Percentiles rank a stretch among this genome's conserved stretches.
phyloP scores from a whole-genome alignment of 495 filamentous ascomycete species.

The Penicillium canariense region DNA sequence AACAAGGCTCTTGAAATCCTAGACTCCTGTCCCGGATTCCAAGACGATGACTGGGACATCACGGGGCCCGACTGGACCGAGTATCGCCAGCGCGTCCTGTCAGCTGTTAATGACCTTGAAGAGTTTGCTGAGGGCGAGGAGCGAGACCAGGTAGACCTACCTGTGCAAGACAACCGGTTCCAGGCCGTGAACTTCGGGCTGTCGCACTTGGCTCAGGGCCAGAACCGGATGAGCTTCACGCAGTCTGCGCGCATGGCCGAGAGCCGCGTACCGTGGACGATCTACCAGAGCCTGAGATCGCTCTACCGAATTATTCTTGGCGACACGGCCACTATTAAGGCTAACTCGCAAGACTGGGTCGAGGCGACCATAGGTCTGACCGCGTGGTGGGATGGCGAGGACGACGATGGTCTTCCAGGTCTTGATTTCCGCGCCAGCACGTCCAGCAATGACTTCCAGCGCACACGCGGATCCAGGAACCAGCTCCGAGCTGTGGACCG shows the following conservation, averaged over 20 bases:
- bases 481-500: constrained; percentile 38
- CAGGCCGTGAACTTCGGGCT: constrained; percentile 56
- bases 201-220: constrained; percentile 30
- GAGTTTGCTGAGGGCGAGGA: constrained; percentile 72
- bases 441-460: constrained; percentile 26
- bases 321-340: constrained; percentile 63
- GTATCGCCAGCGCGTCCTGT: constrained; percentile 67
- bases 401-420: constrained; percentile 38
- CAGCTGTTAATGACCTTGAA: constrained; percentile 63
- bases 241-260: constrained; percentile 71
- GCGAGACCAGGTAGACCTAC: constrained; percentile 27
- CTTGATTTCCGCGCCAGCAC: constrained; percentile 26
- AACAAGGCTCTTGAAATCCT: constrained; percentile 63
- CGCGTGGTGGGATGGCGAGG: constrained; percentile 85
- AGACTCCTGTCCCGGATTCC: constrained; percentile 65
- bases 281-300: constrained; percentile 74
- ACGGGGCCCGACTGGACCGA: constrained; percentile 71
- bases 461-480: constrained; percentile 23
- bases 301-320: constrained; percentile 78
- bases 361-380: constrained; percentile 79
- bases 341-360: constrained; percentile 75
- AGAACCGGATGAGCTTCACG: constrained; percentile 45
- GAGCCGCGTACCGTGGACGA: constrained; percentile 79
- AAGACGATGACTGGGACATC: constrained; percentile 69
- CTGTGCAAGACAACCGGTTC: constrained; percentile 38